Conservation (phyloP, 495 filamentous ascomycete genomes). For the Acidiella bohemica region DNA sequence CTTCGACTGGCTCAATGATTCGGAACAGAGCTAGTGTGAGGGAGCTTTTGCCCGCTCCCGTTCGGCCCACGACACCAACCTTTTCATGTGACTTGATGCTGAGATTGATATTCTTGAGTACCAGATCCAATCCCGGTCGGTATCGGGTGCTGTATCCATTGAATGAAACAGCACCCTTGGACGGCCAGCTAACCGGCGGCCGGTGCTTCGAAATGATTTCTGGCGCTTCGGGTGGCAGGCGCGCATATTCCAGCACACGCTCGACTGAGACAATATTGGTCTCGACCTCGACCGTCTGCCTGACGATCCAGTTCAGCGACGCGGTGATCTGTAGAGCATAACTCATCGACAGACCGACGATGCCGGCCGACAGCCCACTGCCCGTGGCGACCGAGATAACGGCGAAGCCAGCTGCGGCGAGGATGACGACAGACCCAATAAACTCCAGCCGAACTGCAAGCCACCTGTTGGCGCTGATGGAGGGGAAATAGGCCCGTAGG, state of each 20-base stretch:
- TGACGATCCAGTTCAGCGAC: conserved; percentile 98
- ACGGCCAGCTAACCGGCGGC: conserved; percentile 83
- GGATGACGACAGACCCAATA: conserved; percentile 87
- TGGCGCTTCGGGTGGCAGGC: conserved; percentile 84
- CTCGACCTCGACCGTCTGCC: conserved; percentile 97
- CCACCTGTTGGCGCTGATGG: conserved; percentile 93
- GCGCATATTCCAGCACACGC: conserved; percentile 90
- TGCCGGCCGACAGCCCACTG: conserved; percentile 53
- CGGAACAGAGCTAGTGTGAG: conserved; percentile 88
- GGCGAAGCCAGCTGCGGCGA: conserved; percentile 70
- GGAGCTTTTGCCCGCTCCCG: conserved; percentile 92
- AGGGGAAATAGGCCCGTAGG: conserved; percentile 88
- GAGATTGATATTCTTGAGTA: conserved; percentile 82
- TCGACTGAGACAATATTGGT: conserved; percentile 99
- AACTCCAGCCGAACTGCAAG: conserved; percentile 91
- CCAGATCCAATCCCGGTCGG: conserved; percentile 72
- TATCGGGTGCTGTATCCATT: conserved; percentile 90
- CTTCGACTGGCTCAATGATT: conserved; percentile 75
- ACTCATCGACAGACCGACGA: conserved; percentile 90
- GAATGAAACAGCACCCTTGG: conserved; percentile 79
- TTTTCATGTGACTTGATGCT: conserved; percentile 94
- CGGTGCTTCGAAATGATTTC: conserved; percentile 82
- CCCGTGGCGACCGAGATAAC: conserved; percentile 67
- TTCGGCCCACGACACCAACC: conserved; percentile 93
- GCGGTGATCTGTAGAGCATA: conserved; percentile 95